These are phyloP conservation scores for Zea luxurians DNA, from an alignment of 176 grass and related monocot species.

Conservation along the genomic window DNA sequence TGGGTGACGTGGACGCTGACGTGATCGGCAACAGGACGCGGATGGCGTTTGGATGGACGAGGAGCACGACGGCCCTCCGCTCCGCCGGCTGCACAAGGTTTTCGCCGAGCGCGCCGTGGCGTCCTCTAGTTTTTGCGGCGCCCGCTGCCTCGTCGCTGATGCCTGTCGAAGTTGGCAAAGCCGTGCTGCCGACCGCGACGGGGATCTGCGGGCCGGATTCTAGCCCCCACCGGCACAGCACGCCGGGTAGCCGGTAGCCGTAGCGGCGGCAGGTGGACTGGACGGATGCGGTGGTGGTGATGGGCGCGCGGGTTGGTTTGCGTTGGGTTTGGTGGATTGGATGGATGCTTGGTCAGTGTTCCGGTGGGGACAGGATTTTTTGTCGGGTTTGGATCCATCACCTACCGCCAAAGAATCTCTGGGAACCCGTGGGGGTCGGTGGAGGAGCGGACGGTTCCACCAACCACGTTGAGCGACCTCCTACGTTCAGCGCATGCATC, in stretches of 20 bases:
- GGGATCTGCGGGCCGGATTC: slow-evolving; percentile 33
- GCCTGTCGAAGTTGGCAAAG: slow-evolving; percentile 14
- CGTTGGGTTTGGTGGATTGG: neutral
- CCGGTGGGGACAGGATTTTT: neutral
- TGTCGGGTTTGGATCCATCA: slow-evolving; percentile 24
- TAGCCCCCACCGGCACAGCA: neutral
- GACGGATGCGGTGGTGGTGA: neutral
- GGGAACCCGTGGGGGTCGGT: slow-evolving; percentile 30
- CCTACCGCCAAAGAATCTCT: slow-evolving; percentile 48
- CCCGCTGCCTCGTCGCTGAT: neutral
- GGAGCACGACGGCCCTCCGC: neutral
- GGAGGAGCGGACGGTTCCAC: slow-evolving; percentile 37
- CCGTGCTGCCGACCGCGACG: slow-evolving; percentile 27
- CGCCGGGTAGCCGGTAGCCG: slow-evolving; percentile 1
- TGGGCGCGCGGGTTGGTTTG: no score
- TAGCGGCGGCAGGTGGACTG: neutral
- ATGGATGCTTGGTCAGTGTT: slow-evolving; percentile 11
- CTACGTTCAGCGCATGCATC: neutral
- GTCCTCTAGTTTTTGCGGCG: slow-evolving; percentile 30
- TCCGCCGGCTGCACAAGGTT: slow-evolving; percentile 22
- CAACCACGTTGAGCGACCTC: slow-evolving; percentile 25
- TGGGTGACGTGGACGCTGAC: slow-evolving; percentile 34
- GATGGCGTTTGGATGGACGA: slow-evolving; percentile 57
- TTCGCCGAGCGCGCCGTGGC: neutral
- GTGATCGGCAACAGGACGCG: slow-evolving; percentile 49